A percentile compares a stretch with the other conserved stretches of the same genome.
Conservation (phyloP, 1,139 yeast genomes). For the Yamadazyma dushanensis region DNA sequence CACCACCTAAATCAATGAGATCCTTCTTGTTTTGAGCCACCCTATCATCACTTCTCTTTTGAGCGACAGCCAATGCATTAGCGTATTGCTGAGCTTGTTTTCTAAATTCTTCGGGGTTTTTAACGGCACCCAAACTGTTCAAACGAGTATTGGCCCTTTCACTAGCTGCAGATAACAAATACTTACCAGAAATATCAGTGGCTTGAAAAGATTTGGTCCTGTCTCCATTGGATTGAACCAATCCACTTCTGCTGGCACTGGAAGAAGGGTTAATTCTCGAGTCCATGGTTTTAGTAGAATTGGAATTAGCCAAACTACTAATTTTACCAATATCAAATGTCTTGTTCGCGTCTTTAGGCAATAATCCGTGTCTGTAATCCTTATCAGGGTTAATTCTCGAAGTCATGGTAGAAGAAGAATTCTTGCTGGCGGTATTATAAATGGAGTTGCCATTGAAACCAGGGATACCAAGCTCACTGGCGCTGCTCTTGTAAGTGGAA, state of each 20-base stretch:
- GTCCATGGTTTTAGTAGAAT: slow-evolving; percentile 41
- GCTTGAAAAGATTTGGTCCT: slow-evolving; percentile 40
- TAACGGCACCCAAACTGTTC: slow-evolving; percentile 31
- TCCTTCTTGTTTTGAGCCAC: slow-evolving; percentile 47
- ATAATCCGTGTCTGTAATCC: slow-evolving; percentile 47
- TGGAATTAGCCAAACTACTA: slow-evolving; percentile 42
- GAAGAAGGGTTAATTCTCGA: slow-evolving; percentile 46
- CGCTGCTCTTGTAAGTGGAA: slow-evolving; percentile 20
- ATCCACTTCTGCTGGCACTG: slow-evolving; percentile 43
- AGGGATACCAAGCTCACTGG: slow-evolving; percentile 36
- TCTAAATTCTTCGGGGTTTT: slow-evolving; percentile 36
- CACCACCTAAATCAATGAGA: slow-evolving; percentile 84
- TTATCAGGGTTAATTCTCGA: slow-evolving; percentile 50
- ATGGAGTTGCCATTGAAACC: slow-evolving; percentile 34
- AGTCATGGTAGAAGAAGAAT: slow-evolving; percentile 46
- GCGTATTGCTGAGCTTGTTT: slow-evolving; percentile 47
- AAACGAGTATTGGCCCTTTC: slow-evolving; percentile 57
- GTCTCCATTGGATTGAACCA: slow-evolving; percentile 22
- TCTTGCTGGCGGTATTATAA: slow-evolving; percentile 42
- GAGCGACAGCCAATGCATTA: slow-evolving; percentile 62
- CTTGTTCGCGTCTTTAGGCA: slow-evolving; percentile 27
- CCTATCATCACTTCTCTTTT: slow-evolving; percentile 60
- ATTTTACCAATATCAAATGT: slow-evolving; percentile 44
- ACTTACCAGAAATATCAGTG: slow-evolving; percentile 49
- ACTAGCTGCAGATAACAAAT: slow-evolving; percentile 62